Percentiles rank a stretch among this genome's conserved stretches.
Conservation (phyloP, 2,329 filamentous ascomycete genomes). For the Ramichloridium luteum region DNA sequence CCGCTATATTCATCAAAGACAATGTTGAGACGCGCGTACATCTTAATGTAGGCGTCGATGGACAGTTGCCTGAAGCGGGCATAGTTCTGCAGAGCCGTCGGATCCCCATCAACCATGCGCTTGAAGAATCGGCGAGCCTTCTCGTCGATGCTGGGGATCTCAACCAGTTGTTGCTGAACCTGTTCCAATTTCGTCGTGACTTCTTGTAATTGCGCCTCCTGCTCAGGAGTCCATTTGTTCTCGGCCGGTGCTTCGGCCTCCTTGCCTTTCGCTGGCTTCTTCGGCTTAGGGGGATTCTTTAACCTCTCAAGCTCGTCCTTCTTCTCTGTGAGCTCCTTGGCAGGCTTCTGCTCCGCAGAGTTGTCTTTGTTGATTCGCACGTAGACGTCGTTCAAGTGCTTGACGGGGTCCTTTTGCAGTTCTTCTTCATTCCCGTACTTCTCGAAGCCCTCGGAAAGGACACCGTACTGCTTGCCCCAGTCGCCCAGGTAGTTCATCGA, state of each 20-base stretch:
- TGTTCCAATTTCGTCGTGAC: conserved; percentile 37
- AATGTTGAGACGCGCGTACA: conserved; percentile 53
- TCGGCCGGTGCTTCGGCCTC: conserved; percentile 27
- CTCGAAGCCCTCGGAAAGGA: conserved; percentile 62
- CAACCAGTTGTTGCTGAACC: conserved; percentile 35
- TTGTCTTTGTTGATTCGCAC: conserved; percentile 59
- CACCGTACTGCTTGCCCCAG: conserved; percentile 64
- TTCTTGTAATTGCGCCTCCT: conserved; percentile 38
- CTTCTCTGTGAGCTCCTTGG: conserved; percentile 38
- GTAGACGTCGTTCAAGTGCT: conserved; percentile 72
- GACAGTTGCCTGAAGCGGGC: conserved; percentile 51
- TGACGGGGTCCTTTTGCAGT: conserved; percentile 61
- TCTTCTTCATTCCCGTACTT: conserved; percentile 63
- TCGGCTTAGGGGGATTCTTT: conserved; percentile 28
- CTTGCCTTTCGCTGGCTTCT: conserved; percentile 32
- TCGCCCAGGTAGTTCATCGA: conserved; percentile 67
- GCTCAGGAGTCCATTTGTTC: conserved; percentile 29
- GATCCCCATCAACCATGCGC: conserved; percentile 53
- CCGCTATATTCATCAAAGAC: conserved; percentile 55
- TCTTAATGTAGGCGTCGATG: conserved; percentile 52
- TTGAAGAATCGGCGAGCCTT: conserved; percentile 61
- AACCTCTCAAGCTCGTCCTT: conserved; percentile 30
- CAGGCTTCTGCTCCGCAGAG: conserved; percentile 51
- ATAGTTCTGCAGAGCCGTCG: conserved; percentile 48
- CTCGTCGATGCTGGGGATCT: conserved; percentile 53